Evolutionary conservation across 2,329 filamentous ascomycete species (phyloP), one percentile per base, ranked within the genome.

Genomic region (Penicillium sclerotiorum): DNA sequence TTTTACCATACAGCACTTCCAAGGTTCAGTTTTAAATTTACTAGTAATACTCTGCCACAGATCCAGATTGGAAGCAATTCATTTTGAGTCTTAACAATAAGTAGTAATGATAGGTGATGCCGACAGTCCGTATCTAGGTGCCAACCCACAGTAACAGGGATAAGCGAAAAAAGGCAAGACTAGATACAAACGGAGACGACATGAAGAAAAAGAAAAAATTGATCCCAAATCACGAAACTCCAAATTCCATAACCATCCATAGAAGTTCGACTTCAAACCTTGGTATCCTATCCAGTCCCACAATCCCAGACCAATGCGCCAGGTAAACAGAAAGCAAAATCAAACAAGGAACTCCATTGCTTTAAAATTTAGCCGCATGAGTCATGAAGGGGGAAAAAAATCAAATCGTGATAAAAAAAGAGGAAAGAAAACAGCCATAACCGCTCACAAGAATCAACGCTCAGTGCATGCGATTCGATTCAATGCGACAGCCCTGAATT

Each of bases 261-360:
- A n/a, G n/a, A n/a, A n/a, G 7, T 18, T 45, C 17, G 35, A 18
- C 21, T 44, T 30, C 21, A 25, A 27, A 38, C 30, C 37, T 47
- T 40, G 45, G 47, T 50, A 50, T 53, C 35, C 50, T n/a, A n/a
- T n/a, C n/a, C n/a, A 25, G 22, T 53, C 40, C 41, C 47, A 37
- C 22, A 37, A 39, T 36, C 39, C 36, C 47, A 47, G 45, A 47
- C 38, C 50, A 44, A 49, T 41, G 47, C 49, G 54, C 51, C 48
- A 18, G 18, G 17, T 27, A 20, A 36, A 33, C 3, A 23, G 38
- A 44, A 30, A 48, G 28, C 25, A 32, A 45, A 37, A 38, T 20
- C 18, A 23, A 43, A 32, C 20, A 22, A 37, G 15, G 23, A 39
- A 38, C 11, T 17, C 23, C 23, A 46, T 30, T 45, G 37, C 42